A percentile compares a stretch with the other conserved stretches of the same genome.
Evolutionary conservation across 441 rosid species (phyloP).

Genomic region (Eutrema salsugineum): DNA sequence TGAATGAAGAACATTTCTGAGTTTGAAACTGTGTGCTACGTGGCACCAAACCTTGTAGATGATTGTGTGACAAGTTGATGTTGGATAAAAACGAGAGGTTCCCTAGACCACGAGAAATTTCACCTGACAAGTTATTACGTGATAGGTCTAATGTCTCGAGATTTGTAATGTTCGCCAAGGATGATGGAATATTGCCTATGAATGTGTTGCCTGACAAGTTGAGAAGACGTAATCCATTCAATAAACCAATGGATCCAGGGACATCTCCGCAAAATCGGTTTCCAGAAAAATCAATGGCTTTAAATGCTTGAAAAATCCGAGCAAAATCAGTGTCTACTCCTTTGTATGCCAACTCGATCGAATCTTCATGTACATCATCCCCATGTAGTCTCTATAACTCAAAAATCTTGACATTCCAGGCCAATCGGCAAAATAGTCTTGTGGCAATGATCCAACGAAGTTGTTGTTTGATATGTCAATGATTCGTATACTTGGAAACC

Average conservation of each 20-base stretch:
- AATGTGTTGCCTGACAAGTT: not conserved
- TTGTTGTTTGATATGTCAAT: slow-evolving; percentile 7
- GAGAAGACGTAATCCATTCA: not conserved
- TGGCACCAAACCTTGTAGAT: not conserved
- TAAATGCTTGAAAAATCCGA: not conserved
- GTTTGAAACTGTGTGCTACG: not conserved
- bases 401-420: not conserved
- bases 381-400: not conserved
- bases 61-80: not conserved
- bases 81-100: not conserved
- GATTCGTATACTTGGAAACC: not conserved
- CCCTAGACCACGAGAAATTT: not conserved
- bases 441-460: not conserved
- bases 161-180: not conserved
- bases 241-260: not conserved
- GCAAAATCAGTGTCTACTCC: not conserved
- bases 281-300: slow-evolving; percentile 6
- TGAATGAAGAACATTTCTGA: not conserved
- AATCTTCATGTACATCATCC: not conserved
- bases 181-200: not conserved
- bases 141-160: slow-evolving; percentile 4
- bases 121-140: not conserved
- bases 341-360: not conserved
- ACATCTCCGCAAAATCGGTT: not conserved
- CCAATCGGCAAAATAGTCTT: not conserved